Percentiles rank a stretch among this genome's conserved stretches.
These are phyloP conservation scores for Chlorociboria aeruginascens DNA, from an alignment of 495 filamentous ascomycete species.

Conservation along the genomic window DNA sequence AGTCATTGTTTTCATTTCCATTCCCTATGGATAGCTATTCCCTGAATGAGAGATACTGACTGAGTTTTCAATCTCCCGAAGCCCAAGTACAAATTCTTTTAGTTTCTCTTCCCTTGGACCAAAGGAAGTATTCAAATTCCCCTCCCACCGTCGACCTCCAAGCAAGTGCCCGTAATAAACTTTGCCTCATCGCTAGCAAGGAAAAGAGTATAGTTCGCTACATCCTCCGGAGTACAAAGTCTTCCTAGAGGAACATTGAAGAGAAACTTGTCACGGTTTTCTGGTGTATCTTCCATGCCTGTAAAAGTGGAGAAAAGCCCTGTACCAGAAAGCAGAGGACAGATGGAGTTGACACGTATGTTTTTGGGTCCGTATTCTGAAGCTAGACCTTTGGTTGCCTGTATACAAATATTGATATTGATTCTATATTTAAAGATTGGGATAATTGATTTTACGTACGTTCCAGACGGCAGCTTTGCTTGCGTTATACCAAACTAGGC, in stretches of 20 bases:
- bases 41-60: too few relatives aligned
- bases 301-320: conserved; percentile 55
- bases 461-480: conserved; percentile 56
- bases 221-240: conserved; percentile 49
- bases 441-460: conserved; percentile 23
- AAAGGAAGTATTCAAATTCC: conserved; percentile 9
- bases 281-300: conserved; percentile 53
- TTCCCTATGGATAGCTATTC: too few relatives aligned
- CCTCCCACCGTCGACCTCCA: conserved; percentile 48
- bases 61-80: too few relatives aligned
- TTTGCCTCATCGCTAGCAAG: conserved; percentile 54
- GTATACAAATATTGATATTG: background rate
- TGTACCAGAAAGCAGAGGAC: conserved; percentile 49
- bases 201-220: conserved; percentile 55
- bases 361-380: conserved; percentile 54
- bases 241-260: conserved; percentile 54
- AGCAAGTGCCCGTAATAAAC: conserved; percentile 57
- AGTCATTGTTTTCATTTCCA: too few relatives aligned
- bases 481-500: conserved; percentile 60
- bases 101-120: too few relatives aligned
- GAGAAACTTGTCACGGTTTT: conserved; percentile 56
- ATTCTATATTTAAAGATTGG: background rate
- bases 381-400: conserved; percentile 54
- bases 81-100: too few relatives aligned
- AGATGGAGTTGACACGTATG: conserved; percentile 54